A percentile compares a stretch with the other conserved stretches of the same genome.
phyloP scores from a whole-genome alignment of 768 basidiomycete species.

The Mycena albidolilacea region DNA sequence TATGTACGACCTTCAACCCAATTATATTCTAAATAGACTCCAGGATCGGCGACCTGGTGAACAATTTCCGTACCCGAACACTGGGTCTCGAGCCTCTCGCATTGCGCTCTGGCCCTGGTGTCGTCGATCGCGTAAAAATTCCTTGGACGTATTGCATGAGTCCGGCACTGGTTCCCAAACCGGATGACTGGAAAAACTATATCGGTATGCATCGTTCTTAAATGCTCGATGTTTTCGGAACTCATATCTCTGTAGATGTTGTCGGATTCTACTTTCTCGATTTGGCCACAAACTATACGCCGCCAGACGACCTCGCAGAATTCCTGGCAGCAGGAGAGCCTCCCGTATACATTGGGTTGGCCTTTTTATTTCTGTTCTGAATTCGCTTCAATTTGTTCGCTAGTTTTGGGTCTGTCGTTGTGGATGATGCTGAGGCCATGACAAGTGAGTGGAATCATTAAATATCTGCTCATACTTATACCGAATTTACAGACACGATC shows the following conservation, averaged over 20 bases:
- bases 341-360: conserved; percentile 73
- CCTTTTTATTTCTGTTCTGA: neutral
- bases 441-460: conserved; percentile 54
- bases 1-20: conserved; percentile 49
- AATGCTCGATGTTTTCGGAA: neutral
- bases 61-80: conserved; percentile 65
- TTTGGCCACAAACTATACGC: conserved; percentile 63
- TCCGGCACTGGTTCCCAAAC: conserved; percentile 70
- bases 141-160: conserved; percentile 79
- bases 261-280: conserved; percentile 77
- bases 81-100: conserved; percentile 66
- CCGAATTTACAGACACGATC: conserved; percentile 59
- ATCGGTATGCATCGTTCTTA: conserved; percentile 58
- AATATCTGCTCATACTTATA: conserved; percentile 1
- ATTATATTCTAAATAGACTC: conserved; percentile 13
- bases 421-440: conserved; percentile 67
- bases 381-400: neutral
- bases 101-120: conserved; percentile 63
- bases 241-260: conserved; percentile 57
- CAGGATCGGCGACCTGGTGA: conserved; percentile 73
- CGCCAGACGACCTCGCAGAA: conserved; percentile 59
- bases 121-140: conserved; percentile 67
- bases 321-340: conserved; percentile 66
- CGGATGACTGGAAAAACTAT: conserved; percentile 73
- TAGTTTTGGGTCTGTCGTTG: conserved; percentile 75